A percentile compares a stretch with the other conserved stretches of the same genome.
phyloP scores from a whole-genome alignment of 2,329 filamentous ascomycete genomes.

The Bipolaris zeicola region DNA sequence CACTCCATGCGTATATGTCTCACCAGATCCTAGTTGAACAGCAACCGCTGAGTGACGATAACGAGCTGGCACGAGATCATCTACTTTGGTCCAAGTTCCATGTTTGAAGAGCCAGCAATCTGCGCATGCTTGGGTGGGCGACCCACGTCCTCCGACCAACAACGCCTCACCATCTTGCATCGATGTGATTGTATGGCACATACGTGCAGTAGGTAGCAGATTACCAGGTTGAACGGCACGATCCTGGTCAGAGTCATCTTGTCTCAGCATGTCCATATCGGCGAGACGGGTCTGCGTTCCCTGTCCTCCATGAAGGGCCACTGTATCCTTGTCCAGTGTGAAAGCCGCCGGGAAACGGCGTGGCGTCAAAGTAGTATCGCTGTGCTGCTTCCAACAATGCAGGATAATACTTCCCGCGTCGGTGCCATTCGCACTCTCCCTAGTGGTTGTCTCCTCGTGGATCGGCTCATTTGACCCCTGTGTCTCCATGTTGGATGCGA shows the following conservation, averaged over 20 bases:
- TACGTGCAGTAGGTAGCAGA: constrained; percentile 48
- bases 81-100: constrained; percentile 66
- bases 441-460: constrained; percentile 6
- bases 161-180: constrained; percentile 65
- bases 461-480: constrained; percentile 15
- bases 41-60: constrained; percentile 74
- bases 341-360: constrained; percentile 51
- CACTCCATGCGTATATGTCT: constrained; percentile 50
- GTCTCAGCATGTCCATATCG: constrained; percentile 49
- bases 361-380: constrained; percentile 23
- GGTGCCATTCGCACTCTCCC: constrained; percentile 3
- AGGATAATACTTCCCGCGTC: constrained; percentile 22
- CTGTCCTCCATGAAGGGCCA: constrained; percentile 54
- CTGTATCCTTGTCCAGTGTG: constrained; percentile 32
- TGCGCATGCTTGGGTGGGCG: constrained; percentile 69
- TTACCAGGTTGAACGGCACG: constrained; percentile 41
- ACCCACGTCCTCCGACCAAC: constrained; percentile 77
- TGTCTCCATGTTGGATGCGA: constrained; percentile 58
- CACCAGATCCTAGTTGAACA: constrained; percentile 50
- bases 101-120: constrained; percentile 78
- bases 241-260: constrained; percentile 33
- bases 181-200: constrained; percentile 79
- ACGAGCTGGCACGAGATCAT: constrained; percentile 70
- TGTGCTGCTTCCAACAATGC: constrained; percentile 17
- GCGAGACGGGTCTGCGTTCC: constrained; percentile 56